Evolutionary conservation across 768 basidiomycete species (phyloP).

Genomic region (Russula ochroleuca): DNA sequence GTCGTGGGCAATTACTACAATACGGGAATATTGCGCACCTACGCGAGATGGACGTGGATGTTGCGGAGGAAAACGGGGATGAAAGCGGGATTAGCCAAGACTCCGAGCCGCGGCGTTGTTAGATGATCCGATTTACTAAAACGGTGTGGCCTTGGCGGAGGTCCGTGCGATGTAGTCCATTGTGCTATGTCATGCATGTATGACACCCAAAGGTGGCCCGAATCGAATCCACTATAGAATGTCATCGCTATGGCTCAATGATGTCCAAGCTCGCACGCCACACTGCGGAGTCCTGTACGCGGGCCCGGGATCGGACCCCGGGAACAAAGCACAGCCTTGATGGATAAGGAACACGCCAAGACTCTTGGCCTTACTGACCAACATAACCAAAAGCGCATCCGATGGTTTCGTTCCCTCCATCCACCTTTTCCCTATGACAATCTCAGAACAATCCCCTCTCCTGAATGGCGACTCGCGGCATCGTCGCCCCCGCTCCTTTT

Average conservation of each 20-base stretch:
- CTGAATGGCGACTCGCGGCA: constrained; percentile 35
- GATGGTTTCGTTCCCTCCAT: not conserved
- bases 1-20: constrained; percentile 43
- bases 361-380: not conserved
- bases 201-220: too few relatives aligned
- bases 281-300: too few relatives aligned
- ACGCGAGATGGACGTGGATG: constrained; percentile 29
- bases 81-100: constrained; percentile 28
- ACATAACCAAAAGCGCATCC: not conserved
- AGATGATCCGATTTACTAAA: not conserved
- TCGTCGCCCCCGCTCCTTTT: constrained; percentile 41
- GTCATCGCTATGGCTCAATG: too few relatives aligned
- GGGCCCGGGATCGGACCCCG: too few relatives aligned
- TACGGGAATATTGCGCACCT: constrained; percentile 59
- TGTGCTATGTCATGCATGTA: too few relatives aligned
- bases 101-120: not conserved
- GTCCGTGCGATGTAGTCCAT: too few relatives aligned
- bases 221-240: too few relatives aligned
- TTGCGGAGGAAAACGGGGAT: constrained; percentile 52
- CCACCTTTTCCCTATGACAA: constrained; percentile 1
- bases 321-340: too few relatives aligned
- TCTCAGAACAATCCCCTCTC: constrained; percentile 23
- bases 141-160: too few relatives aligned
- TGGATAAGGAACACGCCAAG: constrained; percentile 10
- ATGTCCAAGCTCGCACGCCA: too few relatives aligned